phyloP scores from a whole-genome alignment of 441 rosid species.

The Adansonia rubrostipa region DNA sequence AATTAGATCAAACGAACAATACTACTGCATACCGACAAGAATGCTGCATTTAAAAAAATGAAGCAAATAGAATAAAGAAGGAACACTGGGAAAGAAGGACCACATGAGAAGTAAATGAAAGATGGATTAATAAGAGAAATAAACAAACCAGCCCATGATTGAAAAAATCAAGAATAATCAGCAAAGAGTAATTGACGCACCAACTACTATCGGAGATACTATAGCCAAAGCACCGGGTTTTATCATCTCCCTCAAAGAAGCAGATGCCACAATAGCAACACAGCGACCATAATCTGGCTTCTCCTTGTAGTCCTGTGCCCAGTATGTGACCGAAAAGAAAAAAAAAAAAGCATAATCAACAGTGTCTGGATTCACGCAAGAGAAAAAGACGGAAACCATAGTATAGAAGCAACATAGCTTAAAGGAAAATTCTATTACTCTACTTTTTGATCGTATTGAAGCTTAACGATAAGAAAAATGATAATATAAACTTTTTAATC shows the following conservation, averaged over 20 bases:
- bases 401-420: slow-evolving; percentile 13
- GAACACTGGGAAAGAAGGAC: neutral
- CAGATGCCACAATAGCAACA: slow-evolving; percentile 97
- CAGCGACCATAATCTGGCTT: slow-evolving; percentile 98
- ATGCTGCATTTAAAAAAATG: neutral
- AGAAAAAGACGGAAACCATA: neutral
- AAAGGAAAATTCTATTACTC: neutral
- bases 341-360: neutral
- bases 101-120: neutral
- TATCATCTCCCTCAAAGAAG: slow-evolving; percentile 96
- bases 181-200: slow-evolving; percentile 43
- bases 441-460: neutral
- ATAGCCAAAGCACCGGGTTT: slow-evolving; percentile 97
- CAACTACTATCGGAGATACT: slow-evolving; percentile 81
- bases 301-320: slow-evolving; percentile 83
- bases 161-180: neutral
- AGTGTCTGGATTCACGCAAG: neutral
- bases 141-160: neutral
- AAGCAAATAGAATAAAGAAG: neutral
- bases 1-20: neutral
- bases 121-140: slow-evolving; percentile 3
- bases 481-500: neutral
- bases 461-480: slow-evolving; percentile 7
- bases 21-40: neutral
- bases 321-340: neutral